These are phyloP conservation scores for Fonsecaea multimorphosa DNA, from an alignment of 2,329 filamentous ascomycete species.

Conservation along the genomic window DNA sequence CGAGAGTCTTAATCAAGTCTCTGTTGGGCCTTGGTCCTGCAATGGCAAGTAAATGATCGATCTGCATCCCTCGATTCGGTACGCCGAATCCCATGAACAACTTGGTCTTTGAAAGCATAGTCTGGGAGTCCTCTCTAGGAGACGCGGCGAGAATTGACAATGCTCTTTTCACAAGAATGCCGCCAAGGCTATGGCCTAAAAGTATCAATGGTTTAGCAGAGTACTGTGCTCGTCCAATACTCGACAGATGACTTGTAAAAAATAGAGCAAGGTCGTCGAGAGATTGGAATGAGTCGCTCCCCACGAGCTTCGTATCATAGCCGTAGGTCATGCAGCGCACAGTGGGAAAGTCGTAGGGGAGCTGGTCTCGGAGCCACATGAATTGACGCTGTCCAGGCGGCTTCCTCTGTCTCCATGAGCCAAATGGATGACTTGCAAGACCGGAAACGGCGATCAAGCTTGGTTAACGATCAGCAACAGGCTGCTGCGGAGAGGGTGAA, in stretches of 20 bases:
- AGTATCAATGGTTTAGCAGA: neutral
- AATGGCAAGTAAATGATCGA: neutral
- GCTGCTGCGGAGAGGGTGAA: too few relatives aligned
- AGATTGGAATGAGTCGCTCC: constrained; percentile 19
- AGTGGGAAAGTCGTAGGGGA: constrained; percentile 23
- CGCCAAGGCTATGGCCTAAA: neutral
- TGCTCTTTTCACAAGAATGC: neutral
- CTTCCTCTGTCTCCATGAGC: constrained; percentile 29
- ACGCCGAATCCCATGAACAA: constrained; percentile 37
- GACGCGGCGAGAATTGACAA: neutral
- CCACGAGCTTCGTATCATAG: constrained; percentile 26
- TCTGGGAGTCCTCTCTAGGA: constrained; percentile 7
- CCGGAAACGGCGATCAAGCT: constrained; percentile 30
- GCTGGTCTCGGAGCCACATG: constrained; percentile 36
- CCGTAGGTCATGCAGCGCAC: constrained; percentile 34
- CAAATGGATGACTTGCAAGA: constrained; percentile 36
- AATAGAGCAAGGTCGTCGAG: constrained; percentile 10
- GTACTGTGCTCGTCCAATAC: neutral
- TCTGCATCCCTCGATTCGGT: constrained; percentile 36
- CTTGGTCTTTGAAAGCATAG: constrained; percentile 24
- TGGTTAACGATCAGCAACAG: too few relatives aligned
- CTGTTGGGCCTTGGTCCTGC: neutral
- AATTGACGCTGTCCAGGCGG: neutral
- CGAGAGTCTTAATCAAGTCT: neutral
- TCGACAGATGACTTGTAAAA: neutral